A percentile compares a stretch with the other conserved stretches of the same genome.
Evolutionary conservation across 306 rosid genomes (phyloP).

Genomic region (Lablab purpureus): DNA sequence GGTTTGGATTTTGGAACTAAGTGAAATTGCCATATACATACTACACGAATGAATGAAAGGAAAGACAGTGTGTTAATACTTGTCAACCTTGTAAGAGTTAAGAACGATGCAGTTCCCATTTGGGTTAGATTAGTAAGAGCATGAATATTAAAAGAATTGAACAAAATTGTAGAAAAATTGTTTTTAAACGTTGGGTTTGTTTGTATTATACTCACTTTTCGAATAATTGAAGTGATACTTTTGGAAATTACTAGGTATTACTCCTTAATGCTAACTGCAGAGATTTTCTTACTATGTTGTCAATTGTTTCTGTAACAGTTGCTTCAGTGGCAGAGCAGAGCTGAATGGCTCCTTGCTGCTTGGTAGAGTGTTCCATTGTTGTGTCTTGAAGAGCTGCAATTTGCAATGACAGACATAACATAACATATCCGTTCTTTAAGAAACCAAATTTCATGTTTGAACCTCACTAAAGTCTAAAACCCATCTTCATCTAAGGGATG

Average conservation of each 20-base stretch:
- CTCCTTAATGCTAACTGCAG: neutral
- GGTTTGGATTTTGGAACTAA: slow-evolving; percentile 7
- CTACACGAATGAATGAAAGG: slow-evolving; percentile 1
- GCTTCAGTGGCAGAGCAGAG: neutral
- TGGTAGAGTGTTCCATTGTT: neutral
- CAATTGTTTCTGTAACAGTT: neutral
- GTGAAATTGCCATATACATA: neutral
- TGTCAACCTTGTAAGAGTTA: slow-evolving; percentile 4
- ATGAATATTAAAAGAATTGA: neutral
- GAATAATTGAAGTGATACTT: neutral
- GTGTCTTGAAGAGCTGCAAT: neutral
- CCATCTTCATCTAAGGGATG: neutral
- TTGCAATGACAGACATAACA: neutral
- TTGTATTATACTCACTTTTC: neutral
- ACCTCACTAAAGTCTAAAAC: neutral
- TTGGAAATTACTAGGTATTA: neutral
- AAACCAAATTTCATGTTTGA: neutral
- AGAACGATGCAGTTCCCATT: neutral
- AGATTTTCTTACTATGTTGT: slow-evolving; percentile 3
- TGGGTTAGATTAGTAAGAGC: neutral
- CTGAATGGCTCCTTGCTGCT: neutral
- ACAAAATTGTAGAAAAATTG: neutral
- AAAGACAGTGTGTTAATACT: neutral
- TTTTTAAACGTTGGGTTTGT: neutral
- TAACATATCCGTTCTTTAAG: neutral